These are phyloP conservation scores for Pythium chondricola DNA, from an alignment of 352 stramenopile genomes.

Conservation along the genomic window DNA sequence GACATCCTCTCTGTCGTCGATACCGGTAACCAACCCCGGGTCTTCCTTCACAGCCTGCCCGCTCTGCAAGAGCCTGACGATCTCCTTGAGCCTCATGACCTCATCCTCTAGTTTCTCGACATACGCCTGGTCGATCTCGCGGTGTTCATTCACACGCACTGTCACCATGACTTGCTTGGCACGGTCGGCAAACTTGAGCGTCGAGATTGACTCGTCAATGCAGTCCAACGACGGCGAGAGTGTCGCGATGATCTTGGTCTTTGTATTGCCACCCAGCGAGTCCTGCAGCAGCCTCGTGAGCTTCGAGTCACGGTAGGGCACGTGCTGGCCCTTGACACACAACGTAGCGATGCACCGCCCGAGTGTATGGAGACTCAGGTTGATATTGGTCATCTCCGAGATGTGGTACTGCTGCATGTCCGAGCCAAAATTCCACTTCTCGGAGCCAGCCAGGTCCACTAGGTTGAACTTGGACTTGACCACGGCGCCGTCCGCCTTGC, in stretches of 20 bases:
- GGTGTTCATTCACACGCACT: conserved; percentile 79
- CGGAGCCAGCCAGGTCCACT: conserved; percentile 90
- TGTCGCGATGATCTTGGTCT: conserved; percentile 90
- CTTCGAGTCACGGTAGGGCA: conserved; percentile 93
- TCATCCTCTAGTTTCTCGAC: conserved; percentile 87
- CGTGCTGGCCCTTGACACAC: conserved; percentile 47
- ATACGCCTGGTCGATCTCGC: conserved; percentile 80
- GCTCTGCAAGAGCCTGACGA: conserved; percentile 41
- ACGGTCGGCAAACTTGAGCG: conserved; percentile 90
- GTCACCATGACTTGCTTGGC: conserved; percentile 89
- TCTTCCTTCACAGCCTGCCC: conserved; percentile 6
- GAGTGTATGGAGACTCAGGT: conserved; percentile 89
- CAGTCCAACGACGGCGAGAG: conserved; percentile 81
- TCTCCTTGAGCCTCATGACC: conserved; percentile 63
- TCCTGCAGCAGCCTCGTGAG: conserved; percentile 90
- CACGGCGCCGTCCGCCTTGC: conserved; percentile 52
- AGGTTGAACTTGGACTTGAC: conserved; percentile 93
- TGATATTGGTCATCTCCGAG: conserved; percentile 94
- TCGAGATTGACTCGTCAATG: conserved; percentile 91
- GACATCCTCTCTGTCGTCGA: not conserved
- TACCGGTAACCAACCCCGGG: not conserved
- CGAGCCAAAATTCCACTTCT: conserved; percentile 88
- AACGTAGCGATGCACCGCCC: conserved; percentile 85
- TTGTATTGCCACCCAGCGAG: conserved; percentile 81
- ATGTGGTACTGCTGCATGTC: conserved; percentile 85